A percentile compares a stretch with the other conserved stretches of the same genome.
These are phyloP conservation scores for Aspergillus floridensis DNA, from an alignment of 2,329 filamentous ascomycete genomes.

Conservation along the genomic window DNA sequence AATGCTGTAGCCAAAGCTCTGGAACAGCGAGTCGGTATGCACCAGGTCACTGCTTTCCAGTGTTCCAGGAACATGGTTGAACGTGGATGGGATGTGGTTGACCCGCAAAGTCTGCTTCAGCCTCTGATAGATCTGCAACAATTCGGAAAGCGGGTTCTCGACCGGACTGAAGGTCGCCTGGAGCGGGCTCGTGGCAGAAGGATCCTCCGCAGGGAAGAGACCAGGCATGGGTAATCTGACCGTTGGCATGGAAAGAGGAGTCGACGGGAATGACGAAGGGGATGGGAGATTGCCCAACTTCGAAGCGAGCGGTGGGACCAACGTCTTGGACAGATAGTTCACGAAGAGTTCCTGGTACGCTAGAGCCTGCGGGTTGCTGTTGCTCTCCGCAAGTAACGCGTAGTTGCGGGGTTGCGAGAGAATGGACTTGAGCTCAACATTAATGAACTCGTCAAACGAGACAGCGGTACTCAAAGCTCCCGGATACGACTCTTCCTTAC, in stretches of 20 bases:
- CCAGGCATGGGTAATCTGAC: constrained; percentile 39
- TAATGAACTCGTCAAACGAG: constrained; percentile 68
- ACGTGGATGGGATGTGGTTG: constrained; percentile 51
- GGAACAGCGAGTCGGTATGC: constrained; percentile 44
- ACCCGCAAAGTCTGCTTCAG: constrained; percentile 54
- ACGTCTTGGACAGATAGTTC: constrained; percentile 50
- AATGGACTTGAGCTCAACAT: constrained; percentile 53
- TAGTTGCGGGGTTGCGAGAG: constrained; percentile 51
- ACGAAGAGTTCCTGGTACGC: constrained; percentile 50
- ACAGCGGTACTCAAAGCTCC: constrained; percentile 62
- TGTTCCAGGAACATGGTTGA: constrained; percentile 43
- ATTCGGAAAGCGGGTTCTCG: constrained; percentile 44
- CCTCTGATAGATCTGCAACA: constrained; percentile 56
- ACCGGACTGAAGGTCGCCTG: constrained; percentile 29
- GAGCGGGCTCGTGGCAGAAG: constrained; percentile 29
- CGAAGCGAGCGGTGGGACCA: constrained; percentile 51
- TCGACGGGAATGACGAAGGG: constrained; percentile 26
- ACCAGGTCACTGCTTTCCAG: constrained; percentile 48
- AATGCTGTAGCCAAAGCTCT: constrained; percentile 74
- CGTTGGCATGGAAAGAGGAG: constrained; percentile 28
- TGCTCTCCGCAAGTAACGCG: constrained; percentile 39
- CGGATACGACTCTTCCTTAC: constrained; percentile 79
- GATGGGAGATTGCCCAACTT: constrained; percentile 36
- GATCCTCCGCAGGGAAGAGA: constrained; percentile 38
- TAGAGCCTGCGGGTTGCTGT: constrained; percentile 29